Percentiles rank a stretch among this genome's conserved stretches.
These are phyloP conservation scores for Pseudognaphalium luteoalbum DNA, from an alignment of 129 eudicot species.

Conservation along the genomic window DNA sequence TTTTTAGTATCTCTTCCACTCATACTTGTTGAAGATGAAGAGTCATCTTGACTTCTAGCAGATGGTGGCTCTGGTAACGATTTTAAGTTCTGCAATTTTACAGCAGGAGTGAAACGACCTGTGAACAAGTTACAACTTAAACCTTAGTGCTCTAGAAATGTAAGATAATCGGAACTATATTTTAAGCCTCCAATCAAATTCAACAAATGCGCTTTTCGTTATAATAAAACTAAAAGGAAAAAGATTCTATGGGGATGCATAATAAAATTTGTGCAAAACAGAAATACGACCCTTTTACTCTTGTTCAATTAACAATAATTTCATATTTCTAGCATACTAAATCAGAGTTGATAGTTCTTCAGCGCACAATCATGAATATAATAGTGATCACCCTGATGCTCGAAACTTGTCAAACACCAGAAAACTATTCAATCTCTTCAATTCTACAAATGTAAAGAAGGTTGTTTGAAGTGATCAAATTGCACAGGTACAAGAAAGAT, in stretches of 20 bases:
- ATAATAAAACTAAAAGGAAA: constrained; percentile 4
- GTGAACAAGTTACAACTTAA: constrained; percentile 10
- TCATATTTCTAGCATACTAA: neutral
- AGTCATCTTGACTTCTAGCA: constrained; percentile 72
- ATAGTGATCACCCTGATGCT: constrained; percentile 2
- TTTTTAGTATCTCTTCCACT: constrained; percentile 60
- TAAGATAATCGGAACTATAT: neutral
- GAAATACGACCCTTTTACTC: neutral
- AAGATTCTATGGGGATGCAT: neutral
- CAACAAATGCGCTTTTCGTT: neutral
- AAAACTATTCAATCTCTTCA: neutral
- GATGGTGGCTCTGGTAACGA: constrained; percentile 71
- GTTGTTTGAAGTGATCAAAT: neutral
- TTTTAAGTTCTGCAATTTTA: constrained; percentile 52
- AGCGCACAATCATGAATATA: constrained; percentile 12
- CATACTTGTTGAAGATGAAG: constrained; percentile 76
- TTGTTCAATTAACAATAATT: constrained; percentile 12
- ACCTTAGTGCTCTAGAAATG: constrained; percentile 18
- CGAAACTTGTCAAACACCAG: constrained; percentile 16
- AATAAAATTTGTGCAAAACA: neutral
- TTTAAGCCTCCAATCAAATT: constrained; percentile 2
- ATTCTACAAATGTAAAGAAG: constrained; percentile 11
- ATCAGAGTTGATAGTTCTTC: neutral
- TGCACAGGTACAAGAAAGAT: neutral
- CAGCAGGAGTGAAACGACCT: constrained; percentile 66